These are phyloP conservation scores for Microcera coccophila DNA, from an alignment of 2,329 filamentous ascomycete species.

Conservation along the genomic window DNA sequence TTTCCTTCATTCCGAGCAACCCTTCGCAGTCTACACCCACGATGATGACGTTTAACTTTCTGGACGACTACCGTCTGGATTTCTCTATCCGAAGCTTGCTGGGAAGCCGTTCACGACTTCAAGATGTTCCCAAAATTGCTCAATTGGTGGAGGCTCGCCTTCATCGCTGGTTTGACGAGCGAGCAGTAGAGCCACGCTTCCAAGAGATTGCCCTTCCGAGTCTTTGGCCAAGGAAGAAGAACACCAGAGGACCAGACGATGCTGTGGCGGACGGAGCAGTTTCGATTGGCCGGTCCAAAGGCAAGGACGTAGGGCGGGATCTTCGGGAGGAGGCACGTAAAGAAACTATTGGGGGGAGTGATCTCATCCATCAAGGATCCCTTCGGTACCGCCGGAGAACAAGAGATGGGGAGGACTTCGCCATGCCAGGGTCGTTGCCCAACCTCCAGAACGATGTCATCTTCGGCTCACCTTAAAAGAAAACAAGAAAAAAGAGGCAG, in stretches of 20 bases:
- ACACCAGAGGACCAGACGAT: conserved; percentile 70
- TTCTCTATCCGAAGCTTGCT: conserved; percentile 77
- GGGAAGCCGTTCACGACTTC: conserved; percentile 72
- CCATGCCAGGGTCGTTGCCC: conserved; percentile 47
- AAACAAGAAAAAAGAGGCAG: too few relatives aligned
- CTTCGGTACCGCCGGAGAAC: conserved; percentile 37
- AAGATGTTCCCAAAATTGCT: conserved; percentile 85
- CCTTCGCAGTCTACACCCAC: conserved; percentile 68
- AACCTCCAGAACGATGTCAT: conserved; percentile 35
- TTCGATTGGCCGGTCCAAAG: conserved; percentile 50
- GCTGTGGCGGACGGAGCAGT: conserved; percentile 43
- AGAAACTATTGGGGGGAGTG: conserved; percentile 45
- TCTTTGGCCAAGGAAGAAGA: conserved; percentile 80
- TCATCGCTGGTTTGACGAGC: conserved; percentile 84
- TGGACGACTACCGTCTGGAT: conserved; percentile 82
- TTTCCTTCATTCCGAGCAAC: conserved; percentile 83
- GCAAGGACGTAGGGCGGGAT: conserved; percentile 51
- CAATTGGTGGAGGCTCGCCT: conserved; percentile 76
- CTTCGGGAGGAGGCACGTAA: conserved; percentile 48
- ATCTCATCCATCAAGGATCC: conserved; percentile 34
- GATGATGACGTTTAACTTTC: conserved; percentile 90
- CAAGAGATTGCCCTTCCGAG: conserved; percentile 81
- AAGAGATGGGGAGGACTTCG: conserved; percentile 35
- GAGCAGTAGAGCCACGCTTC: conserved; percentile 79
- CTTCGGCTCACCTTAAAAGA: too few relatives aligned